Percentiles rank a stretch among this genome's conserved stretches.
phyloP scores from a whole-genome alignment of 2,329 filamentous ascomycete genomes.

The Fusarium stilboides region DNA sequence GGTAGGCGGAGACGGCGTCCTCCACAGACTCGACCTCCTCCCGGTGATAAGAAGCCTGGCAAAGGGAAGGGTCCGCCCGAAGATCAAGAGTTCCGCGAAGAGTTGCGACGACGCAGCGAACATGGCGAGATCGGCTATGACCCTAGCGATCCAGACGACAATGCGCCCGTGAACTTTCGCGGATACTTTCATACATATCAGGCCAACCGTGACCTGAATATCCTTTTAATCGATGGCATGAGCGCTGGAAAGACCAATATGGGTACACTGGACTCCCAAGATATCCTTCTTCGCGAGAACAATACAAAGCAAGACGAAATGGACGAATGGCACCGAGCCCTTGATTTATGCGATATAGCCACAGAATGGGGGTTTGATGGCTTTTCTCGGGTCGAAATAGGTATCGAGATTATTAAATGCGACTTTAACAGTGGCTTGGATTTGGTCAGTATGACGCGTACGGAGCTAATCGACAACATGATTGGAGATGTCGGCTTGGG shows the following conservation, averaged over 20 bases:
- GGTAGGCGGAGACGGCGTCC: neutral
- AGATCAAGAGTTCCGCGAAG: conserved; percentile 14
- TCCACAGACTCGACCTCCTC: conserved; percentile 3
- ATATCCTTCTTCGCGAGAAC: conserved; percentile 69
- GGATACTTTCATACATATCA: conserved; percentile 79
- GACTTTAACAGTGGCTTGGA: conserved; percentile 67
- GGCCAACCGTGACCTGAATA: conserved; percentile 68
- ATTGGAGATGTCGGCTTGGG: conserved; percentile 48
- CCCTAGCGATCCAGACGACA: conserved; percentile 14
- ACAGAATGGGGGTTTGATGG: conserved; percentile 73
- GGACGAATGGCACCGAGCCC: conserved; percentile 68
- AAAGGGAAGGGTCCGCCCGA: conserved; percentile 1
- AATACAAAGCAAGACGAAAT: conserved; percentile 21
- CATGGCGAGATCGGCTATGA: neutral
- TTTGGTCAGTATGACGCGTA: conserved; percentile 53
- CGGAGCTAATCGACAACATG: conserved; percentile 34
- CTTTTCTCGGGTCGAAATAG: conserved; percentile 76
- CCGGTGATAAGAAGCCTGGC: neutral
- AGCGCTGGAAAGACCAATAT: conserved; percentile 75
- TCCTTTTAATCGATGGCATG: conserved; percentile 81
- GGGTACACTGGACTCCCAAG: conserved; percentile 79
- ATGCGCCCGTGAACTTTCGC: conserved; percentile 36
- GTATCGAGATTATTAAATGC: conserved; percentile 80
- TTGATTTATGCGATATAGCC: conserved; percentile 69
- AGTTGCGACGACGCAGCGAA: conserved; percentile 25